These are phyloP conservation scores for Pseudonitzschia pungens DNA, from an alignment of 108 stramenopile species.

Conservation along the genomic window DNA sequence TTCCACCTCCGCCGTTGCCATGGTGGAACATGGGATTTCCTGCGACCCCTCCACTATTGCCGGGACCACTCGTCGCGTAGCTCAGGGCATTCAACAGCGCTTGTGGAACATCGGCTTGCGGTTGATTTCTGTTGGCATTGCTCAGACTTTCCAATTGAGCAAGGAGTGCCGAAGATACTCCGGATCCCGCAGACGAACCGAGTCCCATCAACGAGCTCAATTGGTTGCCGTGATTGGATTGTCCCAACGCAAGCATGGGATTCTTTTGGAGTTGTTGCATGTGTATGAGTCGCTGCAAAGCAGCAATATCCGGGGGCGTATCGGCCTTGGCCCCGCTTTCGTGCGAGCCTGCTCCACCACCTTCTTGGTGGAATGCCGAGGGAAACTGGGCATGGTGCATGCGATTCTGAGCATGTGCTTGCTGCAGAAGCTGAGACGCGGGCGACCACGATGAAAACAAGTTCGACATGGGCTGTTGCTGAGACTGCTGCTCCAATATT, in stretches of 20 bases:
- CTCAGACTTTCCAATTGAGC: slow-evolving; percentile 22
- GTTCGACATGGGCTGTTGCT: slow-evolving; percentile 36
- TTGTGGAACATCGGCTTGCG: slow-evolving; percentile 16
- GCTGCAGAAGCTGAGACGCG: slow-evolving; percentile 18
- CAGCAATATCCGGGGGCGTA: slow-evolving; percentile 12
- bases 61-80: neutral
- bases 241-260: slow-evolving; percentile 20
- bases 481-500: slow-evolving; percentile 36
- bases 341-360: neutral
- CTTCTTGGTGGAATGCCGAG: slow-evolving; percentile 21
- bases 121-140: slow-evolving; percentile 8
- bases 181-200: slow-evolving; percentile 9
- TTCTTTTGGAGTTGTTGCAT: slow-evolving; percentile 26
- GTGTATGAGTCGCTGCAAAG: slow-evolving; percentile 35
- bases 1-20: neutral
- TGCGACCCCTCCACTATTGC: neutral
- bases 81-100: slow-evolving; percentile 24
- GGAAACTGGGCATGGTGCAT: slow-evolving; percentile 21
- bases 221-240: slow-evolving; percentile 14
- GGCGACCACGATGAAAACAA: slow-evolving; percentile 31
- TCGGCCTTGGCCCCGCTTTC: slow-evolving; percentile 8
- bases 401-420: slow-evolving; percentile 26
- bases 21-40: slow-evolving; percentile 1
- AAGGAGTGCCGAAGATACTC: slow-evolving; percentile 15
- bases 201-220: slow-evolving; percentile 18